Base-by-base conservation (phyloP, 805 yeast species). In the Candida sphagnicola region DNA sequence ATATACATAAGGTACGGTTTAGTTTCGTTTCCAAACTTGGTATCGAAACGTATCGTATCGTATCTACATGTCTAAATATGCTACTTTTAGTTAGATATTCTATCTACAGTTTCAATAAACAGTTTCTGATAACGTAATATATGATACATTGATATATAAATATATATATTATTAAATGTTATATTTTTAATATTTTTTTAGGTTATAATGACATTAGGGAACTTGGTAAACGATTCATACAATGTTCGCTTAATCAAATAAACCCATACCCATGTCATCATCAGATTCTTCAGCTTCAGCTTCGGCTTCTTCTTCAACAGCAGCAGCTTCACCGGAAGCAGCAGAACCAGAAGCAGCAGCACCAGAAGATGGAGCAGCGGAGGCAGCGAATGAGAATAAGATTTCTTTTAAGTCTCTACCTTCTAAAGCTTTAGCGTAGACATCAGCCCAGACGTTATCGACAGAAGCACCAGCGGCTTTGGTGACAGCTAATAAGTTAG, bases 201-300 rank as follows among this genome's bases (percentile, higher is more conserved):
- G 24, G 24, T 6, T 6, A 21, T 6, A 21, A 21, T 21, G 6
- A n/a, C n/a, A n/a, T n/a, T n/a, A n/a, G n/a, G n/a, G n/a, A n/a
- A n/a, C 24, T 21, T 21, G 10, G 10, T 21, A 6, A 10, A 21
- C 24, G 6, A 21, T 6, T 21, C 24, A 21, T 21, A 21, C n/a
- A 21, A 21, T 21, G 24, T 6, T 21, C 13, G 38, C 40, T 80
- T 93, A 93, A 81, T 93, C 99, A 83, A 93, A 93, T 72, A 93
- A 85, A 80, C 95, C 95, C 82, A 84, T 80, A 60, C 95, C 95
- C 95, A 85, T 83, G 73, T 83, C 91, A 51, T 72, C 78, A 59
- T 80, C 86, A 52, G 78, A 77, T 65, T 77, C 82, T 59, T 65
- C 83, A 50, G 61, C 82, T 52, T 70, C 87, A 60, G 75, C 85